These are phyloP conservation scores for Chrysophaeum taylorii DNA, from an alignment of 352 stramenopile genomes.

Conservation along the genomic window DNA sequence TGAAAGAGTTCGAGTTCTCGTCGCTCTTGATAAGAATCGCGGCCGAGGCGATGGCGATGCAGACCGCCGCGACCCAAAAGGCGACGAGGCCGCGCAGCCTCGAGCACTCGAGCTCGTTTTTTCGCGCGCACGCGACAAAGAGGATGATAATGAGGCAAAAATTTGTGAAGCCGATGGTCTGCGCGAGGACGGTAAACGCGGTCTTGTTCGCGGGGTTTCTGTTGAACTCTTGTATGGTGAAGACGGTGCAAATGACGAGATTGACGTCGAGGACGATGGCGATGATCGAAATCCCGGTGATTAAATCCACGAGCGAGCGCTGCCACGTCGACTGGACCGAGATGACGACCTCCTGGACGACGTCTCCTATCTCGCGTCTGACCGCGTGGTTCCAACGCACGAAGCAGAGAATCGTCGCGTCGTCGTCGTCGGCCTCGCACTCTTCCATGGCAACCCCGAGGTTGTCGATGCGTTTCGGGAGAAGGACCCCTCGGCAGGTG, in stretches of 20 bases:
- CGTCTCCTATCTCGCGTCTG: background rate
- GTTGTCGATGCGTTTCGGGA: constrained; percentile 12
- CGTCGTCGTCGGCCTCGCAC: constrained; percentile 2
- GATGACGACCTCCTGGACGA: too few relatives aligned
- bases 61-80: background rate
- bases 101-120: background rate
- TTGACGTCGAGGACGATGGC: background rate
- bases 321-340: background rate
- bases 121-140: background rate
- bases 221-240: background rate
- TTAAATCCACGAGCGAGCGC: background rate
- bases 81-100: background rate
- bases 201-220: background rate
- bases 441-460: constrained; percentile 17
- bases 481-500: too few relatives aligned
- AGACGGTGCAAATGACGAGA: background rate
- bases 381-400: constrained; percentile 20
- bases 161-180: background rate
- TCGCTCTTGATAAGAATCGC: background rate
- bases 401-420: constrained; percentile 17
- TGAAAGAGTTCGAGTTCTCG: background rate
- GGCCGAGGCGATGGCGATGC: background rate
- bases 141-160: background rate
- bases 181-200: too few relatives aligned
- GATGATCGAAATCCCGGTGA: background rate